Evolutionary conservation across 768 basidiomycete genomes (phyloP), one percentile per base, ranked within the genome.

Genomic region (Holtermannia corniformis): DNA sequence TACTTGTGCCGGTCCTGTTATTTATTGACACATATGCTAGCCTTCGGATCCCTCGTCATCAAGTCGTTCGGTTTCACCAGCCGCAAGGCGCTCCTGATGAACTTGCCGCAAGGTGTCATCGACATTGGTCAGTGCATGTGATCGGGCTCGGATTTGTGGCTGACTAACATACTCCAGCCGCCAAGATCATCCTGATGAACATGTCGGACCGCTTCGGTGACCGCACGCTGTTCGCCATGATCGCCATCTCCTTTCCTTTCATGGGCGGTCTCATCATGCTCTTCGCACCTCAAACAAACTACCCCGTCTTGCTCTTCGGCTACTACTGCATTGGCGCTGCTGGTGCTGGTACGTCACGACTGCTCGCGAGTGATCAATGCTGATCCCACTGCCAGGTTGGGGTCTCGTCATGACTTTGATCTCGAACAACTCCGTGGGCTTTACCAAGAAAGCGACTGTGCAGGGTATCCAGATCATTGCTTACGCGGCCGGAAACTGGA

Each of bases 261-360:
- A 45, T 50, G 22, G 59, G 59, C n/a, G 59, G 59, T 41, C 44
- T 56, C 25, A 60, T 60, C 27, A 60, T 60, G 59, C 51, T 59
- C 12, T 37, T 56, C 10, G 58, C 42, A 5, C 54, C 54, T 12
- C 58, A 59, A 25, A 48, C 16, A 23, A 56, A 59, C 40, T 46
- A 44, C 22, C 52, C 52, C 27, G 52, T 58, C 21, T 43, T 59
- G 11, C 50, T 59, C 23, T 52, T 59, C 40, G 57, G 57, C 4
- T 59, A 53, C 54, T 20, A 51, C 49, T 55, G 12, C 23, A 21
- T 32, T 44, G 21, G 37, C 7, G 21, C 32, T 4, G 4, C 7
- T 41, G 2, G 4, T n/a, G 22, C 10, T 20, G 19, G 20, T 24
- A 5, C 23, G 19, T 22, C n/a, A 52, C n/a, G n/a, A n/a, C n/a